Conservation (phyloP, 495 filamentous ascomycete genomes). For the Arthonia radiata region DNA sequence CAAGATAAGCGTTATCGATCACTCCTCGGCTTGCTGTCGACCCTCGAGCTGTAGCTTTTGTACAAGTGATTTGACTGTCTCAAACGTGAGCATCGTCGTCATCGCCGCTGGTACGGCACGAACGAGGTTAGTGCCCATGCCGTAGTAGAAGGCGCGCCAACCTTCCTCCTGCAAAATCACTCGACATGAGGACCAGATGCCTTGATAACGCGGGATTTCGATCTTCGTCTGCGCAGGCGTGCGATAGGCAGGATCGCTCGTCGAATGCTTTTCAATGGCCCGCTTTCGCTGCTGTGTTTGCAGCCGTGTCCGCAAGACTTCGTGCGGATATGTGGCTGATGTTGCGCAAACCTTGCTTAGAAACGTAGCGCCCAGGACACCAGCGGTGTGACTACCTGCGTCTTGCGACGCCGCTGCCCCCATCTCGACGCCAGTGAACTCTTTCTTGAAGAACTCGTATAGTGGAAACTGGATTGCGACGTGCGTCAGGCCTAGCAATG, state of each 20-base stretch:
- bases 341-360: constrained; percentile 87
- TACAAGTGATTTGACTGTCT: constrained; percentile 46
- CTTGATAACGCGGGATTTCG: constrained; percentile 46
- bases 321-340: constrained; percentile 88
- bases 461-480: constrained; percentile 95
- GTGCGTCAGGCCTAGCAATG: constrained; percentile 75
- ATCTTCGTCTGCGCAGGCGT: constrained; percentile 25
- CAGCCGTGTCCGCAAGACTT: constrained; percentile 72
- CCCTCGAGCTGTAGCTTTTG: constrained; percentile 25
- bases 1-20: too few relatives aligned
- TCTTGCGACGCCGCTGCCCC: constrained; percentile 34
- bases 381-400: constrained; percentile 36
- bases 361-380: constrained; percentile 71
- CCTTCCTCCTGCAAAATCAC: constrained; percentile 80
- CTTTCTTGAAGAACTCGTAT: constrained; percentile 79
- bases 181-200: constrained; percentile 56
- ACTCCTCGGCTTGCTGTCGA: too few relatives aligned
- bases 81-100: constrained; percentile 93
- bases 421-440: constrained; percentile 69
- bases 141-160: constrained; percentile 90
- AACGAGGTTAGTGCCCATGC: constrained; percentile 95
- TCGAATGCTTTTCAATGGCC: constrained; percentile 10
- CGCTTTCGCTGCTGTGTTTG: constrained; percentile 67
- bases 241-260: constrained; percentile 16
- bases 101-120: constrained; percentile 84